Percentiles rank a stretch among this genome's conserved stretches.
phyloP scores from a whole-genome alignment of 495 filamentous ascomycete species.

The Aspergillus bridgeri region DNA sequence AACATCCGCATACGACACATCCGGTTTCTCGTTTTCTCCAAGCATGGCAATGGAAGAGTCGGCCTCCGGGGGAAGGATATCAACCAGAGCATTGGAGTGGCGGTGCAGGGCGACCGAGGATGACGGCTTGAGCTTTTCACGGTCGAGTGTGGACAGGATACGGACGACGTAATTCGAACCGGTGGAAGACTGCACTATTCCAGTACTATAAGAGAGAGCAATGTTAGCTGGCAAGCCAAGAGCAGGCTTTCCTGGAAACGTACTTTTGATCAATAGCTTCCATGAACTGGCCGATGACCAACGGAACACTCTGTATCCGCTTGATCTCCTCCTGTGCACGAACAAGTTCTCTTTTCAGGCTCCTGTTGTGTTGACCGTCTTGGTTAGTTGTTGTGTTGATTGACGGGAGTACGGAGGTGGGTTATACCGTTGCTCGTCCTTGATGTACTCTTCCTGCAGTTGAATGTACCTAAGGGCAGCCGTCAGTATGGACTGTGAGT shows the following conservation, averaged over 20 bases:
- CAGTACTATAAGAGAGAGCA: constrained; percentile 59
- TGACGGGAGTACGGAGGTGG: not conserved
- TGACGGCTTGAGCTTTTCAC: constrained; percentile 93
- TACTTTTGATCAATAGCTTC: constrained; percentile 99
- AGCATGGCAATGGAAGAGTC: constrained; percentile 99
- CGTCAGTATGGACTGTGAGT: constrained; percentile 26
- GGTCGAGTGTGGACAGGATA: constrained; percentile 96
- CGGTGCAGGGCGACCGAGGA: constrained; percentile 96
- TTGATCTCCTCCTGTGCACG: constrained; percentile 99
- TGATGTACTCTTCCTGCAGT: constrained; percentile 99
- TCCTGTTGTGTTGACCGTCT: constrained; percentile 50
- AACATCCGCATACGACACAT: constrained; percentile 97
- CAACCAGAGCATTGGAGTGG: constrained; percentile 97
- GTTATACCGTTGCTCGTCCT: constrained; percentile 91
- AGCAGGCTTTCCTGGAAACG: constrained; percentile 2
- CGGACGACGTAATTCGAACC: constrained; percentile 99
- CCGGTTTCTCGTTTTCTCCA: constrained; percentile 92
- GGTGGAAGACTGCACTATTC: constrained; percentile 96
- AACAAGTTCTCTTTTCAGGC: constrained; percentile 93
- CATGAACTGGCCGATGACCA: constrained; percentile 99
- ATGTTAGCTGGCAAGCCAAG: constrained; percentile 23
- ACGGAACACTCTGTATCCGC: constrained; percentile 93
- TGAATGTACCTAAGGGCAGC: constrained; percentile 72
- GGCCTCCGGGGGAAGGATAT: constrained; percentile 95
- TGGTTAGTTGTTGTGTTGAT: not conserved